These are phyloP conservation scores for Passiflora organensis DNA, from an alignment of 345 rosid species.

Conservation along the genomic window DNA sequence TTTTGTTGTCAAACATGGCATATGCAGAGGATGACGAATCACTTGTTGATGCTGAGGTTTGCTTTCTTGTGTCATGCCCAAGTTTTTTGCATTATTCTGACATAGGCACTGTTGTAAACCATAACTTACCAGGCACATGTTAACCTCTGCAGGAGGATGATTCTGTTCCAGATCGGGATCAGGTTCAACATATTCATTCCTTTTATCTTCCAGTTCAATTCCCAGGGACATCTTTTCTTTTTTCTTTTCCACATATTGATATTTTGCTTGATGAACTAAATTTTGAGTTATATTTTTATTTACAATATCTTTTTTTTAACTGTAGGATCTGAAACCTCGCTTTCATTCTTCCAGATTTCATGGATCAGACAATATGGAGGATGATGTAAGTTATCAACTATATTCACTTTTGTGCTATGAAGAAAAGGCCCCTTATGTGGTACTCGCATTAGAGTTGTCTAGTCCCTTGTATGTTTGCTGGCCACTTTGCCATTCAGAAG, in stretches of 20 bases:
- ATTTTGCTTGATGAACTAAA: not conserved
- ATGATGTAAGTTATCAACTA: slow-evolving; percentile 51
- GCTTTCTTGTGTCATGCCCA: slow-evolving; percentile 10
- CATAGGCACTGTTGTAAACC: slow-evolving; percentile 5
- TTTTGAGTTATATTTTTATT: not conserved
- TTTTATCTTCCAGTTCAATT: not conserved
- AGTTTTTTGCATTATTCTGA: slow-evolving; percentile 7
- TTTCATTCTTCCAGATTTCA: slow-evolving; percentile 83
- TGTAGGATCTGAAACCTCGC: slow-evolving; percentile 93
- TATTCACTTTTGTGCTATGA: too few species aligned
- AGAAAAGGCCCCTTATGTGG: too few species aligned
- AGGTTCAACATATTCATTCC: slow-evolving; percentile 44
- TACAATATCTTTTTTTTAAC: too few species aligned
- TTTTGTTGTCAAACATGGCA: slow-evolving; percentile 86
- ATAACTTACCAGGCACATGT: slow-evolving; percentile 7
- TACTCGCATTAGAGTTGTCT: too few species aligned
- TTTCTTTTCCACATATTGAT: not conserved
- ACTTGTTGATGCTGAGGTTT: slow-evolving; percentile 80
- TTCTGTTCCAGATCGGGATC: slow-evolving; percentile 96
- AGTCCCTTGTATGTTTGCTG: too few species aligned
- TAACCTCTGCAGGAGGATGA: slow-evolving; percentile 86
- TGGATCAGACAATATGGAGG: slow-evolving; percentile 79
- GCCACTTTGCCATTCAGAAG: too few species aligned
- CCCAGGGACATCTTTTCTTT: slow-evolving; percentile 1
- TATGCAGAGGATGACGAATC: slow-evolving; percentile 95